Conservation (phyloP, 257 asterid species). For the Scutellaria minor region DNA sequence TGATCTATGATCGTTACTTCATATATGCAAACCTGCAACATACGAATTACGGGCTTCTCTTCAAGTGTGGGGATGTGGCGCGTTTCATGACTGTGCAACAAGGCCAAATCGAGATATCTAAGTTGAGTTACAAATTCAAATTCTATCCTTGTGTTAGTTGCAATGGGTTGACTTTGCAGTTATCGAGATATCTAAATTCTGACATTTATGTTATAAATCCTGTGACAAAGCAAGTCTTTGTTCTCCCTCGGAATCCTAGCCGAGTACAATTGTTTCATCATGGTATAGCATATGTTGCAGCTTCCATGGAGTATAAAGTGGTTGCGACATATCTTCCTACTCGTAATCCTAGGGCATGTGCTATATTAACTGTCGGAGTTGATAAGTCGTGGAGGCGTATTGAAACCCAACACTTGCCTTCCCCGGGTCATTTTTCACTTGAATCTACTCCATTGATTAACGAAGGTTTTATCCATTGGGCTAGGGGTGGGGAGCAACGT, state of each 20-base stretch:
- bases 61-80: not conserved
- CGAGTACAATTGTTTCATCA: not conserved
- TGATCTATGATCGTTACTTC: not conserved
- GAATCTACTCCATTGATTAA: not conserved
- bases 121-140: not conserved
- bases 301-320: conserved; percentile 23
- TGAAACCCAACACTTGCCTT: not conserved
- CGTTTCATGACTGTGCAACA: not conserved
- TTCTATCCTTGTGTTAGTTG: not conserved
- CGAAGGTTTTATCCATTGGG: conserved; percentile 23
- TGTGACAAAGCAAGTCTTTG: not conserved
- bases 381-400: conserved; percentile 4
- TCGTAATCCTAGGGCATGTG: not conserved
- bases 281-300: not conserved
- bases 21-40: not conserved
- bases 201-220: not conserved
- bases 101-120: not conserved
- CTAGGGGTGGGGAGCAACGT: too few species aligned
- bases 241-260: not conserved
- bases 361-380: conserved; percentile 6
- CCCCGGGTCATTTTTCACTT: too few species aligned
- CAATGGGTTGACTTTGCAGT: conserved; percentile 3
- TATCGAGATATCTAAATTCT: not conserved
- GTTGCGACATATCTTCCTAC: not conserved
- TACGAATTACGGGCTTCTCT: not conserved